Percentiles rank a stretch among this genome's conserved stretches.
phyloP scores from a whole-genome alignment of 2,329 filamentous ascomycete genomes.

The Pestalotiopsis sp. region DNA sequence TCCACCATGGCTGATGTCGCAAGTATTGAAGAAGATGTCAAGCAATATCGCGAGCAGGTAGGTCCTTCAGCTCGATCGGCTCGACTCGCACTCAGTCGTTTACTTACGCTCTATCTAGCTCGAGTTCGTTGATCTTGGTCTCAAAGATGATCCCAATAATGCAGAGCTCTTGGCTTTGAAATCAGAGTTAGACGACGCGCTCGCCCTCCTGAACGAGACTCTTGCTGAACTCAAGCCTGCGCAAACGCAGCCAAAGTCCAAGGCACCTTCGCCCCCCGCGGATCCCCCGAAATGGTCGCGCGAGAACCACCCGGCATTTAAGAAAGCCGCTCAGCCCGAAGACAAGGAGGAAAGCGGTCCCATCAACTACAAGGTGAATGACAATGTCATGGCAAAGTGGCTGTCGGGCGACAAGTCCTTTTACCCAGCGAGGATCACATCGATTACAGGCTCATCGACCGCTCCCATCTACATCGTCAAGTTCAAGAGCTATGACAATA shows the following conservation, averaged over 20 bases:
- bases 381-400: conserved; percentile 89
- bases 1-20: conserved; percentile 41
- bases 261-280: conserved; percentile 47
- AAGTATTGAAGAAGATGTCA: conserved; percentile 52
- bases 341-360: conserved; percentile 56
- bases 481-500: conserved; percentile 88
- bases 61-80: conserved; percentile 16
- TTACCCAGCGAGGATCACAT: conserved; percentile 90
- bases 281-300: conserved; percentile 74
- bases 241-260: conserved; percentile 44
- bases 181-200: conserved; percentile 78
- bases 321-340: conserved; percentile 51
- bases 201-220: conserved; percentile 75
- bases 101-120: conserved; percentile 50
- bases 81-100: background rate
- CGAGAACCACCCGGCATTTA: conserved; percentile 78
- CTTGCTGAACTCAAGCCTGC: conserved; percentile 77
- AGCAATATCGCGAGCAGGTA: conserved; percentile 59
- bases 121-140: conserved; percentile 72
- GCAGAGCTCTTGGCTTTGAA: conserved; percentile 75
- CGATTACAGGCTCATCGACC: conserved; percentile 87
- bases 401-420: conserved; percentile 83
- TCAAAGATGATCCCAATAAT: conserved; percentile 80
- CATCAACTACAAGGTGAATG: conserved; percentile 78
- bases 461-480: conserved; percentile 92